Percentiles rank a stretch among this genome's conserved stretches.
Conservation (phyloP, 1,284 basidiomycete species). For the Hypsizygus ulmarius region DNA sequence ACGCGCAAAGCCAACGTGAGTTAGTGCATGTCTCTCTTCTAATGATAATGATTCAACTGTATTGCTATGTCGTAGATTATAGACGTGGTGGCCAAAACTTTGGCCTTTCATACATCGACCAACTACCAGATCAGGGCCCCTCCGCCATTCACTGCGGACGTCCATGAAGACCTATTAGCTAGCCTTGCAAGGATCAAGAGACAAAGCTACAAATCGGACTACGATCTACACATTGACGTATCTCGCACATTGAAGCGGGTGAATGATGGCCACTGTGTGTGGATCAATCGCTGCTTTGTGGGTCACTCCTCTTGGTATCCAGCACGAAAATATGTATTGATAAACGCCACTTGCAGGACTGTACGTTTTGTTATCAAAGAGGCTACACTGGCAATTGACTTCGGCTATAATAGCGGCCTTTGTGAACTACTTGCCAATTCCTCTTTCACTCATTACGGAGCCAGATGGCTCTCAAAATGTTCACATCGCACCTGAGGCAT, state of each 20-base stretch:
- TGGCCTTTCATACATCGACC: conserved; percentile 60
- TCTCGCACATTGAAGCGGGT: conserved; percentile 54
- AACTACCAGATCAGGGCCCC: conserved; percentile 51
- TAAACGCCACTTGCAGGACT: conserved; percentile 34
- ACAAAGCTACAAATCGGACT: conserved; percentile 48
- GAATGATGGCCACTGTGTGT: conserved; percentile 47
- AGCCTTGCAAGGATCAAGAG: conserved; percentile 50
- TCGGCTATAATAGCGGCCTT: conserved; percentile 39
- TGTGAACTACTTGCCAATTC: conserved; percentile 53
- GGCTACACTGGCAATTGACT: not conserved
- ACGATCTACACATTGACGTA: conserved; percentile 55
- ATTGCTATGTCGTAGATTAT: conserved; percentile 41
- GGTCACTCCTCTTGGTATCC: conserved; percentile 7
- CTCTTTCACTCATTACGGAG: conserved; percentile 49
- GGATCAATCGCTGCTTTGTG: conserved; percentile 37
- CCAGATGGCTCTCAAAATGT: conserved; percentile 45
- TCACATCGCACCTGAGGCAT: conserved; percentile 60
- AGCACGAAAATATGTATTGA: conserved; percentile 38
- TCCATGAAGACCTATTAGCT: conserved; percentile 57
- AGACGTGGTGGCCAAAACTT: conserved; percentile 55
- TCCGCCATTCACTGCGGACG: conserved; percentile 38
- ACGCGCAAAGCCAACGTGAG: conserved; percentile 38
- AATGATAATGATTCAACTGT: not conserved
- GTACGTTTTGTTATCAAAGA: conserved; percentile 29
- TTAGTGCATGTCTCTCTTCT: conserved; percentile 3